Evolutionary conservation across 768 basidiomycete species (phyloP).

Genomic region (Punctularia strigosozonata): DNA sequence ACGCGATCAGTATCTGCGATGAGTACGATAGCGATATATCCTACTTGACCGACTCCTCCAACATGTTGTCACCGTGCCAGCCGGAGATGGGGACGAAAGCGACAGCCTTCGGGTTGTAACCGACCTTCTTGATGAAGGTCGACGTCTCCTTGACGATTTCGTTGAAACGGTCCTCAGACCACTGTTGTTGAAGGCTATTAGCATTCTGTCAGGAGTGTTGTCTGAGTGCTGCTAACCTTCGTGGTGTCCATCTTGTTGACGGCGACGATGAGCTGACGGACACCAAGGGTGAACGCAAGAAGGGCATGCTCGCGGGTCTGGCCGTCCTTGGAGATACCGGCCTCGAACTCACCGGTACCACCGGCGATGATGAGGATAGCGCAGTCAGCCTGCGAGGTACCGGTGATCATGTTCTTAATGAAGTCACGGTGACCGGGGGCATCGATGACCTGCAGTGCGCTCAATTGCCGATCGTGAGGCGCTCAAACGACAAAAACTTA

Average conservation of each 20-base stretch:
- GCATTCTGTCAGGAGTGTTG: not conserved
- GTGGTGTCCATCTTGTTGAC: slow-evolving; percentile 99
- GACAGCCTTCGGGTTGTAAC: slow-evolving; percentile 98
- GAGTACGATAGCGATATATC: slow-evolving; percentile 14
- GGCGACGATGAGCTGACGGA: slow-evolving; percentile 98
- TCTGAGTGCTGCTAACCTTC: slow-evolving; percentile 42
- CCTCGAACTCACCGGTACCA: slow-evolving; percentile 99
- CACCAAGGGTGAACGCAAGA: slow-evolving; percentile 99
- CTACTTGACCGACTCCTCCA: slow-evolving; percentile 94
- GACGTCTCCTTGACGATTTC: slow-evolving; percentile 99
- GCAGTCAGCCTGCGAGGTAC: slow-evolving; percentile 99
- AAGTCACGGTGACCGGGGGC: slow-evolving; percentile 99
- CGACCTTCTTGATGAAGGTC: slow-evolving; percentile 98
- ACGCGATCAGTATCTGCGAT: slow-evolving; percentile 4
- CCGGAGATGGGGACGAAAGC: slow-evolving; percentile 99
- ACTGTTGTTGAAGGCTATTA: slow-evolving; percentile 37
- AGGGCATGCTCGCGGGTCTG: slow-evolving; percentile 99
- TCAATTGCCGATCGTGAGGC: slow-evolving; percentile 6
- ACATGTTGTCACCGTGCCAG: slow-evolving; percentile 99
- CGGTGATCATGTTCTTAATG: slow-evolving; percentile 99
- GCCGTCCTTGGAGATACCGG: slow-evolving; percentile 99
- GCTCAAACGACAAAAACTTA: slow-evolving; percentile 26
- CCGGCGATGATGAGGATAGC: slow-evolving; percentile 98
- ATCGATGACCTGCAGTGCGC: slow-evolving; percentile 72
- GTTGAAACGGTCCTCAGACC: slow-evolving; percentile 99